phyloP scores from a whole-genome alignment of 371 early-diverging fungal genomes.

The Coemansia sp. region DNA sequence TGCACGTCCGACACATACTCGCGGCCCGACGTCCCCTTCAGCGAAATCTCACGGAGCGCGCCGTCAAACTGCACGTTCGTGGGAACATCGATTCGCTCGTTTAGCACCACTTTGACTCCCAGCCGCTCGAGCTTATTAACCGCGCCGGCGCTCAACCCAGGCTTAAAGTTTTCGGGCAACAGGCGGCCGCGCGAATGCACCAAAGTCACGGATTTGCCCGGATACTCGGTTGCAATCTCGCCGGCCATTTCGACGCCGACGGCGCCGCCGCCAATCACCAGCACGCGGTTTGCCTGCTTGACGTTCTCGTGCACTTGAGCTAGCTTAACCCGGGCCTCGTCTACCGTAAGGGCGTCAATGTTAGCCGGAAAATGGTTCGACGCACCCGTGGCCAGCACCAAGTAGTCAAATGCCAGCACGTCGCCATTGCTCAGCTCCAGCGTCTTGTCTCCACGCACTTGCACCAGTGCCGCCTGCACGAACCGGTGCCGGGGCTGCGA shows the following conservation, averaged over 20 bases:
- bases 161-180: constrained; percentile 42
- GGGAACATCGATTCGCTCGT: constrained; percentile 50
- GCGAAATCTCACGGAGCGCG: constrained; percentile 11
- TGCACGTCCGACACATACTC: constrained; percentile 55
- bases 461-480: constrained; percentile 18
- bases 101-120: constrained; percentile 54
- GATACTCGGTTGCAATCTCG: constrained; percentile 53
- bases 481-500: constrained; percentile 27
- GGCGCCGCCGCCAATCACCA: constrained; percentile 62
- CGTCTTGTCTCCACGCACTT: constrained; percentile 2
- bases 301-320: constrained; percentile 34
- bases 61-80: constrained; percentile 25
- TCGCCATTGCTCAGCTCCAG: constrained; percentile 29
- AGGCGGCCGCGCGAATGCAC: constrained; percentile 50
- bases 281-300: constrained; percentile 49
- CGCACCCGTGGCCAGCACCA: constrained; percentile 54
- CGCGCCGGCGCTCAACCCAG: constrained; percentile 29
- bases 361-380: constrained; percentile 42
- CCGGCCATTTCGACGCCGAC: constrained; percentile 62
- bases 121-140: constrained; percentile 25
- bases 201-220: constrained; percentile 55
- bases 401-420: constrained; percentile 47
- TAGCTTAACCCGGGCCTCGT: constrained; percentile 30
- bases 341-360: constrained; percentile 9
- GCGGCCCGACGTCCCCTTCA: constrained; percentile 39